Evolutionary conservation across 2,329 filamentous ascomycete genomes (phyloP).

Genomic region (Geosmithia putterillii): DNA sequence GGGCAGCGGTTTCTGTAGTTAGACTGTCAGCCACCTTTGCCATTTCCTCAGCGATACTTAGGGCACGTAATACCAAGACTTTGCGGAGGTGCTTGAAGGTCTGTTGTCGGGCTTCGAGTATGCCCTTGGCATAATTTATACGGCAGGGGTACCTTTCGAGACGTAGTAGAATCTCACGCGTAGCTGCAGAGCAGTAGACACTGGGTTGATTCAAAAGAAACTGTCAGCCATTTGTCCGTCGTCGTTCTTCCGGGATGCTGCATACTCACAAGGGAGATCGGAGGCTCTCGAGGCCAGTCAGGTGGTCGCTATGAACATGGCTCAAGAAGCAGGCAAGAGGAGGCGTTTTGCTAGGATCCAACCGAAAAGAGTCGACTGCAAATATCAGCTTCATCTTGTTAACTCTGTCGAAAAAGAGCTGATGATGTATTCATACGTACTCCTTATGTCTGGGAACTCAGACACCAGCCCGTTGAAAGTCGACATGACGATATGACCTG

Average conservation of each 20-base stretch:
- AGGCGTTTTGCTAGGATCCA: constrained; percentile 35
- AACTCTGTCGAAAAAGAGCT: neutral
- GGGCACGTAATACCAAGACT: constrained; percentile 39
- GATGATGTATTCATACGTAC: constrained; percentile 21
- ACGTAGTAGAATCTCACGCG: constrained; percentile 65
- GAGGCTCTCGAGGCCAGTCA: constrained; percentile 66
- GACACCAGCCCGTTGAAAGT: constrained; percentile 60
- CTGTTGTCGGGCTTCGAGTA: constrained; percentile 61
- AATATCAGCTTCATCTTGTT: constrained; percentile 4
- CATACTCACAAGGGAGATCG: constrained; percentile 54
- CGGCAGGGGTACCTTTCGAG: constrained; percentile 70
- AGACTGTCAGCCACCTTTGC: too few relatives aligned
- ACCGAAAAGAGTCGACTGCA: constrained; percentile 71
- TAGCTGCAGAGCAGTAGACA: constrained; percentile 81
- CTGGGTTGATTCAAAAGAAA: constrained; percentile 14
- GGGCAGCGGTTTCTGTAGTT: constrained; percentile 60
- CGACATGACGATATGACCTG: constrained; percentile 58
- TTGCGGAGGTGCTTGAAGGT: constrained; percentile 67
- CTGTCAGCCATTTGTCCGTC: neutral
- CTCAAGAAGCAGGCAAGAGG: constrained; percentile 80
- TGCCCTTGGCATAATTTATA: constrained; percentile 67
- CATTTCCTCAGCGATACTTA: neutral
- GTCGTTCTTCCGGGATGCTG: neutral
- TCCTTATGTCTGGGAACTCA: constrained; percentile 71
- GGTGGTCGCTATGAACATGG: constrained; percentile 86